A percentile compares a stretch with the other conserved stretches of the same genome.
Conservation (phyloP, 306 rosid species). For the Fragaria vesca region DNA sequence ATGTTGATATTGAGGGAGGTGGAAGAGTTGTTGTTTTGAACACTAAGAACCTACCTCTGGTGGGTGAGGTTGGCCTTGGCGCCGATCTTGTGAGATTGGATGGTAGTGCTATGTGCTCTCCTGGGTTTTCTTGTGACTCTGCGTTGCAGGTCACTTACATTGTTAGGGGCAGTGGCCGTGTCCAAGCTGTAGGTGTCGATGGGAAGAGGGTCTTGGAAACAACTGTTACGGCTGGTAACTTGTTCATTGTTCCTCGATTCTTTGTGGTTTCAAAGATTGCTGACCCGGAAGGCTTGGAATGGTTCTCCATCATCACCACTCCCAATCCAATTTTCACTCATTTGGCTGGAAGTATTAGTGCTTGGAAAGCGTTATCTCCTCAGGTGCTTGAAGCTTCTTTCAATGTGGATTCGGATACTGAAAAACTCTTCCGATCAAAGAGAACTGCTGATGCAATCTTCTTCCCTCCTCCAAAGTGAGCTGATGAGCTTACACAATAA, state of each 20-base stretch:
- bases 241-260: not conserved
- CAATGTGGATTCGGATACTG: not conserved
- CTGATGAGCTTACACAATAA: not conserved
- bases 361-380: not conserved
- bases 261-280: not conserved
- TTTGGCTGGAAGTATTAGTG: not conserved
- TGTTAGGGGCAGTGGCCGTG: not conserved
- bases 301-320: not conserved
- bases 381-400: not conserved
- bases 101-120: not conserved
- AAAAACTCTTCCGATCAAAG: not conserved
- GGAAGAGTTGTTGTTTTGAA: not conserved
- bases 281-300: not conserved
- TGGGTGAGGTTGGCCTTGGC: not conserved
- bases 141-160: not conserved
- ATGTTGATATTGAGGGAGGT: not conserved
- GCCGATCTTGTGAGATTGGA: not conserved
- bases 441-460: not conserved
- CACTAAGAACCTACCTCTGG: not conserved
- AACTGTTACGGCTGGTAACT: not conserved
- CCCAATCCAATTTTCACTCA: not conserved
- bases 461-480: not conserved
- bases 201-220: not conserved
- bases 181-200: not conserved
- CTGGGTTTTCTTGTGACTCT: not conserved